A percentile compares a stretch with the other conserved stretches of the same genome.
Conservation (phyloP, 1,284 basidiomycete species). For the Pterulicium gracile region DNA sequence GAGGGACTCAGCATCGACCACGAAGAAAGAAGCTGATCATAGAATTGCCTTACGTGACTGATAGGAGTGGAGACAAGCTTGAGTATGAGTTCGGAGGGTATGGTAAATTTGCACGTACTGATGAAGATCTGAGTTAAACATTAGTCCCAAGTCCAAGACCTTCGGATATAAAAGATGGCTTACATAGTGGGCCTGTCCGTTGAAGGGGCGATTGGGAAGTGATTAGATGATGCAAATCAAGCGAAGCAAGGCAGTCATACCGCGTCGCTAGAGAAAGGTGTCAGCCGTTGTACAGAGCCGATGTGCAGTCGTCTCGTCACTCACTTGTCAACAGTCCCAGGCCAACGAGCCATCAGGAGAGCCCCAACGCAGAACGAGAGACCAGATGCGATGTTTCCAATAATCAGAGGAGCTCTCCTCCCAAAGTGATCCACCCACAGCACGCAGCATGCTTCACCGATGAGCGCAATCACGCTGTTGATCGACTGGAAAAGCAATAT, state of each 20-base stretch:
- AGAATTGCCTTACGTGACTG: conserved; percentile 23
- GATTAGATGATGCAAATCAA: too few relatives aligned
- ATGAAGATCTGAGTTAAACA: conserved; percentile 25
- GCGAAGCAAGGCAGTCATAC: too few relatives aligned
- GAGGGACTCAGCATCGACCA: neutral
- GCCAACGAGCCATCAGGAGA: conserved; percentile 39
- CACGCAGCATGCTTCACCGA: conserved; percentile 45
- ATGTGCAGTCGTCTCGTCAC: too few relatives aligned
- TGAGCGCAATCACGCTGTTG: conserved; percentile 48
- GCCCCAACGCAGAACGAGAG: conserved; percentile 41
- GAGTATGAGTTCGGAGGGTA: conserved; percentile 8
- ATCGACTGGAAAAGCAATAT: conserved; percentile 52
- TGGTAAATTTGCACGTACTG: conserved; percentile 14
- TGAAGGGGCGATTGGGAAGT: neutral
- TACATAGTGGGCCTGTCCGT: conserved; percentile 20
- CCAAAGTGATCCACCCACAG: conserved; percentile 48
- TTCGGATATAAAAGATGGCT: conserved; percentile 5
- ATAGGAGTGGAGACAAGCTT: conserved; percentile 6
- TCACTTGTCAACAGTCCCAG: conserved; percentile 35
- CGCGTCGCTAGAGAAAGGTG: too few relatives aligned
- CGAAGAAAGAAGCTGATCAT: neutral
- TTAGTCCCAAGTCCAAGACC: conserved; percentile 4
- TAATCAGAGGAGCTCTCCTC: conserved; percentile 39
- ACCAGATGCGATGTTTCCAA: conserved; percentile 42
- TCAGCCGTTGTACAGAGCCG: too few relatives aligned